Percentiles rank a stretch among this genome's conserved stretches.
phyloP scores from a whole-genome alignment of 2,329 filamentous ascomycete genomes.

The Albifimbria verrucaria region DNA sequence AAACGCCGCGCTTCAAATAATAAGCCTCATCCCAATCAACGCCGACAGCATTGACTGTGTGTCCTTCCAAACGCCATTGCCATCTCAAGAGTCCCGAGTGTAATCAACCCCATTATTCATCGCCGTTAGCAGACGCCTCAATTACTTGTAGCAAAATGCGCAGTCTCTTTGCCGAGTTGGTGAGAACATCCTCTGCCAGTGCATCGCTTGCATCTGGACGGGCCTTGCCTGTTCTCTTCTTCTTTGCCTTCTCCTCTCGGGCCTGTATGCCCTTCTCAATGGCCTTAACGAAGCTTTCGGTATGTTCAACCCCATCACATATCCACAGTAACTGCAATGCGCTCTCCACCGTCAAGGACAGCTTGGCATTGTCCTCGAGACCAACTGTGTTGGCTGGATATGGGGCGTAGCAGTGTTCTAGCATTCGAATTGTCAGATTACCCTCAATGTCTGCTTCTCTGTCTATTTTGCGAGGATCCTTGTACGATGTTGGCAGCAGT shows the following conservation, averaged over 20 bases:
- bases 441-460: slow-evolving; percentile 31
- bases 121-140: slow-evolving; percentile 13
- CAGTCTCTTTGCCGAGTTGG: slow-evolving; percentile 42
- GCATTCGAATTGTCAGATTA: slow-evolving; percentile 40
- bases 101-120: slow-evolving; percentile 10
- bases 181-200: slow-evolving; percentile 40
- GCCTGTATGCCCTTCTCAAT: slow-evolving; percentile 45
- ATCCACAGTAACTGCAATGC: slow-evolving; percentile 53
- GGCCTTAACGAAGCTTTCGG: slow-evolving; percentile 32
- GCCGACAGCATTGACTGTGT: neutral
- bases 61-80: neutral
- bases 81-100: neutral
- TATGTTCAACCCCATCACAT: slow-evolving; percentile 30
- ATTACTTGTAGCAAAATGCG: slow-evolving; percentile 34
- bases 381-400: slow-evolving; percentile 60
- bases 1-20: neutral
- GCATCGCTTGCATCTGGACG: slow-evolving; percentile 33
- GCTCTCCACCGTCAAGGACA: slow-evolving; percentile 66
- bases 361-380: slow-evolving; percentile 67
- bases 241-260: slow-evolving; percentile 44
- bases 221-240: slow-evolving; percentile 32
- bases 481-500: slow-evolving; percentile 37
- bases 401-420: slow-evolving; percentile 60
- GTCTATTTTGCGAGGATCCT: slow-evolving; percentile 38
- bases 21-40: neutral